These are phyloP conservation scores for Lentinula detonsa DNA, from an alignment of 768 basidiomycete species.

Conservation along the genomic window DNA sequence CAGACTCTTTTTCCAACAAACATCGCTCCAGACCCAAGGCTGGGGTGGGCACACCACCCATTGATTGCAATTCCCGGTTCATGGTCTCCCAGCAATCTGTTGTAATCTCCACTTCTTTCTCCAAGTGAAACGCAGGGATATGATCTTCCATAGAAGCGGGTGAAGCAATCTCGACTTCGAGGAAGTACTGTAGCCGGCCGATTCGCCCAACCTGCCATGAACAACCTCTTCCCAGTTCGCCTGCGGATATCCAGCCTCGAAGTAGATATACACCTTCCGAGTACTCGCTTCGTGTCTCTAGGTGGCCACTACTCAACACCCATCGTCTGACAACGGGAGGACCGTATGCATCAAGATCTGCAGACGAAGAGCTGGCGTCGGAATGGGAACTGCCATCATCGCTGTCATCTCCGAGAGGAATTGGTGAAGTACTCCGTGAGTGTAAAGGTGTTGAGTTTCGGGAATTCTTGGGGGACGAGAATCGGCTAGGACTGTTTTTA, in stretches of 20 bases:
- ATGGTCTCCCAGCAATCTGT: slow-evolving; percentile 24
- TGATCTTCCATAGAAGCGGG: slow-evolving; percentile 14
- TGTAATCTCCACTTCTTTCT: slow-evolving; percentile 20
- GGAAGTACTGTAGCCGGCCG: not conserved
- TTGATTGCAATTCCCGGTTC: slow-evolving; percentile 19
- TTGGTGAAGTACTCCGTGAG: not conserved
- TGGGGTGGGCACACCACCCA: slow-evolving; percentile 22
- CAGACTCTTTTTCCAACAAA: slow-evolving; percentile 1
- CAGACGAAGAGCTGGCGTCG: not conserved
- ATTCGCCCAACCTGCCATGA: slow-evolving; percentile 1
- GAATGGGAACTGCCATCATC: not conserved
- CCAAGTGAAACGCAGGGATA: slow-evolving; percentile 20
- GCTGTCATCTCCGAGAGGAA: not conserved
- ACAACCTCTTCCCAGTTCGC: slow-evolving; percentile 1
- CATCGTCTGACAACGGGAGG: not conserved
- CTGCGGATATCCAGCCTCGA: not conserved
- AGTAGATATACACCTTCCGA: slow-evolving; percentile 2
- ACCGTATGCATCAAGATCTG: not conserved
- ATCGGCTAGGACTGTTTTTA: not conserved
- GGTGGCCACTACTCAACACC: not conserved
- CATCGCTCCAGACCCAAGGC: slow-evolving; percentile 19
- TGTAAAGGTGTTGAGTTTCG: not conserved
- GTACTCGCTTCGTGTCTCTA: slow-evolving; percentile 5
- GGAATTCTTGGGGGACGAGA: not conserved
- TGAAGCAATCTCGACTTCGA: slow-evolving; percentile 4